Conservation (phyloP, 1,139 yeast species). For the Meyerozyma sp. region DNA sequence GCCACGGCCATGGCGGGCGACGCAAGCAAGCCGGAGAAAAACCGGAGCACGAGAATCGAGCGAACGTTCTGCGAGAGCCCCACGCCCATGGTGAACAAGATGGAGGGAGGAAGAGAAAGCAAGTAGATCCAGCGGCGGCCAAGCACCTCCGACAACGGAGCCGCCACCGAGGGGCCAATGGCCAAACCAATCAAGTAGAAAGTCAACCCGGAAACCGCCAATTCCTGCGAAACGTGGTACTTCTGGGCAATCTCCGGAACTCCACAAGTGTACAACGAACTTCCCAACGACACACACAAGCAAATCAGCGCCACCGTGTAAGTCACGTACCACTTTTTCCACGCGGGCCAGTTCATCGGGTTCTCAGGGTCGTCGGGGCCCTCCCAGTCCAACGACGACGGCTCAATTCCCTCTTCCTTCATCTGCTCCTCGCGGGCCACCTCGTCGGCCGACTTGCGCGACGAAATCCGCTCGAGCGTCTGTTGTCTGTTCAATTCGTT, state of each 20-base stretch:
- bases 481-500: conserved; percentile 16
- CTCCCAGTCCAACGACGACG: conserved; percentile 55
- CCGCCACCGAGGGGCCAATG: conserved; percentile 68
- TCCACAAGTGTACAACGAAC: conserved; percentile 63
- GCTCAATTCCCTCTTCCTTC: conserved; percentile 22
- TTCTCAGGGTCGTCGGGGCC: conserved; percentile 51
- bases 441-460: conserved; percentile 16
- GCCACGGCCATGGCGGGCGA: conserved; percentile 86
- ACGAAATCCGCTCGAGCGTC: conserved; percentile 15
- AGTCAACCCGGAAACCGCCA: conserved; percentile 63
- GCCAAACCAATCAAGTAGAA: conserved; percentile 69
- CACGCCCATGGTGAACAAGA: conserved; percentile 74
- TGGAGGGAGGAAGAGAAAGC: conserved; percentile 56
- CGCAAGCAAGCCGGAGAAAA: conserved; percentile 74
- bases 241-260: conserved; percentile 43
- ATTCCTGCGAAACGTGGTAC: conserved; percentile 50
- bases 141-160: conserved; percentile 70
- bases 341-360: conserved; percentile 61
- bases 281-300: conserved; percentile 65
- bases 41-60: conserved; percentile 61
- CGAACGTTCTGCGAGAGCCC: conserved; percentile 57
- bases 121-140: conserved; percentile 66
- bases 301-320: conserved; percentile 59
- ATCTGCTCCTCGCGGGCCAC: conserved; percentile 8
- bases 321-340: conserved; percentile 62